phyloP scores from a whole-genome alignment of 2,329 filamentous ascomycete species.

The Ceratocystis colombiana region DNA sequence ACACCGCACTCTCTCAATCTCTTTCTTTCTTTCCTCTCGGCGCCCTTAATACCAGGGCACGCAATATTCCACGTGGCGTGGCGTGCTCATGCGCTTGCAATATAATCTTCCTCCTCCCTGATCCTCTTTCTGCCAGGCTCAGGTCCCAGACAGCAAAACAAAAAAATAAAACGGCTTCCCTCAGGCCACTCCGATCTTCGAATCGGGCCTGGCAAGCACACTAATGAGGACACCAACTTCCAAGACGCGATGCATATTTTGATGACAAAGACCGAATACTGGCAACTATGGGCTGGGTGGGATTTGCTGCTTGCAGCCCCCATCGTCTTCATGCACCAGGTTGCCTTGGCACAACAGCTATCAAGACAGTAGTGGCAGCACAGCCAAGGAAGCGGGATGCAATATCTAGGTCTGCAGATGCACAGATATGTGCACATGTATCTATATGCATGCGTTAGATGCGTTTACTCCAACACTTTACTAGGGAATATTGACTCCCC shows the following conservation, averaged over 20 bases:
- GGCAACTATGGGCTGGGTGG: too few relatives aligned
- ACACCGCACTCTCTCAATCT: too few relatives aligned
- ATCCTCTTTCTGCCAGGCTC: not conserved
- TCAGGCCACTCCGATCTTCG: not conserved
- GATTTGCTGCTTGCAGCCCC: not conserved
- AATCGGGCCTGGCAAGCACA: constrained; percentile 22
- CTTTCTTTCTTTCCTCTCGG: too few relatives aligned
- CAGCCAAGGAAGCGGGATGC: not conserved
- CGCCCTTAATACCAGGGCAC: not conserved
- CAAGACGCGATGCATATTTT: not conserved
- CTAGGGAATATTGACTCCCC: not conserved
- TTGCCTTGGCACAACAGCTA: not conserved
- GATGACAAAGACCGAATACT: not conserved
- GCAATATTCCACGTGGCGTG: not conserved
- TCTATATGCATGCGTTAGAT: not conserved
- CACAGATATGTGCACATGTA: not conserved
- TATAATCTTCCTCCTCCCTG: not conserved
- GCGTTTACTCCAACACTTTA: not conserved
- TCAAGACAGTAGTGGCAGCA: not conserved
- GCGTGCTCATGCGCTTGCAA: not conserved
- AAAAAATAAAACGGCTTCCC: not conserved
- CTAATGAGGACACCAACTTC: constrained; percentile 17
- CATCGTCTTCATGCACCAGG: not conserved
- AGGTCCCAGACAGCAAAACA: not conserved
- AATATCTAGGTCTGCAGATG: not conserved